Base-by-base conservation (phyloP, 2,329 filamentous ascomycete species). In the Thelonectria rubi region DNA sequence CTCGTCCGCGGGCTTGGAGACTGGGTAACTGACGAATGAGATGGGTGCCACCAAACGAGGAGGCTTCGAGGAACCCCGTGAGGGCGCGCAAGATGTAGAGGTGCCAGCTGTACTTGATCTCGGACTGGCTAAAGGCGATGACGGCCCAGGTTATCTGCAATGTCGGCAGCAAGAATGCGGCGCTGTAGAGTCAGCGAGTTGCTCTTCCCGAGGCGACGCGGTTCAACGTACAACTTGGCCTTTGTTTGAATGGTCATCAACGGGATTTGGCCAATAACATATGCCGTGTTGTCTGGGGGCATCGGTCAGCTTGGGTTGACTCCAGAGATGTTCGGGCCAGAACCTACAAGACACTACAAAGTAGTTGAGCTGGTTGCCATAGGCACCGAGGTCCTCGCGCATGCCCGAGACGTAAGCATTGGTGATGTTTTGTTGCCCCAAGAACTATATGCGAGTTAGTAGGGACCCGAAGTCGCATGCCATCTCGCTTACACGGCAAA, bases 321-420 rank as follows among this genome's bases (percentile, higher is more conserved):
- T 64, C 21, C 66, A 56, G 17, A 60, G 58, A 10, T 66, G 43
- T 5, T 62, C 47, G 18, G 68, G 67, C 12, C 59, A 63, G 14
- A 62, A 66, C 30, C 60, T 65, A 51, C 70, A 72, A 24, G 64
- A 70, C 15, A 63, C 52, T 2, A 62, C 64, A 37, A 61, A 68
- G 53, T 69, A 68, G 42, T 69, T 68, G 18, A 68, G 61, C 37
- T 79, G 71, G 48, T 78, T 78, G 8, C 73, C 75, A 5, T 72
- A 65, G 45, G 76, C 68, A 1, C 67, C 50, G 8, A 75, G 62
- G 34, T 75, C 73, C 47, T 75, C 70, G 10, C 76, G 73, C 73
- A 79, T 75, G 1, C 77, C 77, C 1, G 70, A 73, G 14, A 77
- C 74, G 40, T 78, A 79, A 15, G 77, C 77, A 65, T 74, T 75